Base-by-base conservation (phyloP, 2,329 filamentous ascomycete genomes). In the Xylaria polymorpha region DNA sequence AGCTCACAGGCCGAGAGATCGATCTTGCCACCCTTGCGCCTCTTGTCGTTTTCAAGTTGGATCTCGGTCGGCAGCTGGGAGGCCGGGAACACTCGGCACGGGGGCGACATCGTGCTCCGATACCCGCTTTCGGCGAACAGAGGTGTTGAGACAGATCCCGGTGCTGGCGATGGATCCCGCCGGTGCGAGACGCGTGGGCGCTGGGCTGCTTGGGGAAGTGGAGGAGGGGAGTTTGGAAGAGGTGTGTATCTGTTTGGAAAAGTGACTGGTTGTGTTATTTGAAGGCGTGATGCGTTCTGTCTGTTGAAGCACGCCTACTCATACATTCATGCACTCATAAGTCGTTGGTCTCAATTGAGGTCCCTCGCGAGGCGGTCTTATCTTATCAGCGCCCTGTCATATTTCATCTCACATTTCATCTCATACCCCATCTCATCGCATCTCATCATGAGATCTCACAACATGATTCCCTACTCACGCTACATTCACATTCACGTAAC, bases 221-320 rank as follows among this genome's bases (percentile, higher is more conserved):
- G 86, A 88, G 73, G 85, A 87, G 77, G 81, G 80, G 68, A 89
- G 81, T 76, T 79, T 91, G 48, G 87, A 90, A 75, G 85, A 90
- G 83, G 89, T 91, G 74, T 61, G 80, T 73, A 46, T 68, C 3
- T 55, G 14, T 20, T 25, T 51, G n/a, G 25, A 25, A 18, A 41
- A 14, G 46, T 9, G 14, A 20, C 12, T 10, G 53, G 20, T 2
- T 1, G 10, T 41, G 37, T 44, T 22, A 7, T 10, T 14, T 12
- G 10, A n/a, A 32, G 4, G 7, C 7, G 29, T 57, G 35, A 44
- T 51, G 22, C 4, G 6, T 15, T 5, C 9, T 37, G 46, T 41
- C 37, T 20, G 29, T 43, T 50, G 50, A 53, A 44, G 44, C 44
- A 32, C 2, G 18, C 44, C 5, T 48, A 48, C 20, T 12, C 15